Conservation (phyloP, 306 rosid genomes). For the Urtica urens region DNA sequence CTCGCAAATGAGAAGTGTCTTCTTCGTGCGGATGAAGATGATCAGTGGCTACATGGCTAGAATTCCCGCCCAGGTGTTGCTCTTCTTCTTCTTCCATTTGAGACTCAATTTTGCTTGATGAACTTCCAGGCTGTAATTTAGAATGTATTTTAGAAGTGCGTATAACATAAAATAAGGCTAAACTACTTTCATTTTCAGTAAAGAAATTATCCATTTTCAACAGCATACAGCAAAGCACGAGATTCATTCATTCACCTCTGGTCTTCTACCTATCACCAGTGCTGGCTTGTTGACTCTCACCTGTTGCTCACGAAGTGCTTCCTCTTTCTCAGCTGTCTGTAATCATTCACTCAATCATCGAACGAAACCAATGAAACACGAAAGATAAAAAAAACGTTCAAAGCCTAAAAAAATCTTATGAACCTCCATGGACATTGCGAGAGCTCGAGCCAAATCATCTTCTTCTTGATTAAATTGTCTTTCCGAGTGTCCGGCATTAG, state of each 20-base stretch:
- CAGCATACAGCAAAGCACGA: neutral
- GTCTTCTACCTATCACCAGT: slow-evolving; percentile 13
- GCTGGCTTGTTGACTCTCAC: slow-evolving; percentile 15
- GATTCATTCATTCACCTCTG: slow-evolving; percentile 32
- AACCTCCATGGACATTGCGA: slow-evolving; percentile 70
- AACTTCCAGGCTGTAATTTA: slow-evolving; percentile 26
- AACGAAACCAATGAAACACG: slow-evolving; percentile 19
- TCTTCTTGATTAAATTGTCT: slow-evolving; percentile 31
- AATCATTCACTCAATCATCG: slow-evolving; percentile 18
- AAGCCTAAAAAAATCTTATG: slow-evolving; percentile 1
- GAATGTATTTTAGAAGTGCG: slow-evolving; percentile 20
- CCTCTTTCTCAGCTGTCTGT: slow-evolving; percentile 67
- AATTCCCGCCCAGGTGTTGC: slow-evolving; percentile 13
- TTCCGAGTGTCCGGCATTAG: slow-evolving; percentile 26
- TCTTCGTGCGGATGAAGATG: slow-evolving; percentile 23
- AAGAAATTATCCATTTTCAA: too few relatives aligned
- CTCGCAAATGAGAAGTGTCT: slow-evolving; percentile 17
- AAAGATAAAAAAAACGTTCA: slow-evolving; percentile 4
- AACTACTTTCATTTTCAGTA: too few relatives aligned
- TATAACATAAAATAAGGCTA: too few relatives aligned
- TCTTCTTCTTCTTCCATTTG: slow-evolving; percentile 20
- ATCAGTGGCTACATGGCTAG: slow-evolving; percentile 13
- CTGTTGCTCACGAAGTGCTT: slow-evolving; percentile 27
- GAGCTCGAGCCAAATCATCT: slow-evolving; percentile 59
- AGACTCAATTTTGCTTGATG: slow-evolving; percentile 28